Conservation (phyloP, 176 grass and related monocot genomes). For the Aegilops tauschii region DNA sequence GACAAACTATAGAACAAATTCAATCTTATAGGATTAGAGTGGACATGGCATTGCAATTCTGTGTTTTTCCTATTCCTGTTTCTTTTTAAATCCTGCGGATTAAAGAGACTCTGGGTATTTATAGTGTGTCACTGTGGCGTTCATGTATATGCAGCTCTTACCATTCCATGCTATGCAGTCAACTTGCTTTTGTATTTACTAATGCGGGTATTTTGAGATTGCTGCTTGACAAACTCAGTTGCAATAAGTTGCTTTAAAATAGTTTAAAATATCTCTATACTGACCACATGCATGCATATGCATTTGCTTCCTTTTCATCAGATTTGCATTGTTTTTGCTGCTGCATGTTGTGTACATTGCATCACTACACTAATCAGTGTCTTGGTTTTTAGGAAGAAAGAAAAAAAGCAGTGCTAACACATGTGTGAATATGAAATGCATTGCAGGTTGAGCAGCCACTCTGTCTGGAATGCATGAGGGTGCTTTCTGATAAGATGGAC, state of each 20-base stretch:
- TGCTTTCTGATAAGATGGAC: conserved; percentile 94
- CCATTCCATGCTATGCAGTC: not conserved
- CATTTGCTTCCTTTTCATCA: not conserved
- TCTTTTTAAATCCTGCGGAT: not conserved
- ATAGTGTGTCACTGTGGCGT: not conserved
- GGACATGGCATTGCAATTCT: not conserved
- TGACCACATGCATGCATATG: not conserved
- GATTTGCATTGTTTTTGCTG: not conserved
- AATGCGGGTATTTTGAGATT: conserved; percentile 78
- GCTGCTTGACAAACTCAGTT: conserved; percentile 76
- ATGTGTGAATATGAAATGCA: conserved; percentile 14
- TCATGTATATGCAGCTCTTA: not conserved
- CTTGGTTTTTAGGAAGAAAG: not conserved
- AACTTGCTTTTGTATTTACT: conserved; percentile 52
- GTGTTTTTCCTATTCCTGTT: not conserved
- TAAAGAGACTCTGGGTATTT: not conserved
- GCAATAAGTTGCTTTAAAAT: conserved; percentile 5
- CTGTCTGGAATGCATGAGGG: conserved; percentile 91
- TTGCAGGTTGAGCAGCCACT: conserved; percentile 91
- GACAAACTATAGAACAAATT: not conserved
- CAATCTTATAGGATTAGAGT: not conserved
- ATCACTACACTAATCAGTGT: not conserved
- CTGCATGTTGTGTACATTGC: not conserved
- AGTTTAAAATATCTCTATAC: not conserved
- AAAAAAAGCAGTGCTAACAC: not conserved